Base-by-base conservation (phyloP, 139 green algal species). In the Zygnema circumcarinatum region DNA sequence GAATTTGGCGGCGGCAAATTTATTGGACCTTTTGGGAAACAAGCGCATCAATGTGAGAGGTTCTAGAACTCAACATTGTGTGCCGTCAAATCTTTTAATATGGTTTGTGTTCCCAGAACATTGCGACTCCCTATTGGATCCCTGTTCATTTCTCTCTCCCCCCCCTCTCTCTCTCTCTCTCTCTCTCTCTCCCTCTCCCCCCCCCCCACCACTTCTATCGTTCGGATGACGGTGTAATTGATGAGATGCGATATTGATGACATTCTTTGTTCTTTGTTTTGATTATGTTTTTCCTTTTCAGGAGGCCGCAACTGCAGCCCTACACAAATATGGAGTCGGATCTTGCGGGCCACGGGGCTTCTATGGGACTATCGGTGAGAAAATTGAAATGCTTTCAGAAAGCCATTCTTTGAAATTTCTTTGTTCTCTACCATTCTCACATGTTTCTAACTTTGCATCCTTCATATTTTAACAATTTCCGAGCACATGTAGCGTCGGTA, bases 301-400 rank as follows among this genome's bases (percentile, higher is more conserved):
- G 67, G 62, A 62, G 0, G 62, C 81, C 25, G 32, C 62, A 79
- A 53, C 54, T 29, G 78, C 31, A 11, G 94, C 96, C 0, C 93
- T 99, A 29, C 79, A 94, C 41, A 97, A 97, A 87, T 99, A 99
- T 81, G 97, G 97, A 7, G 94, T 98, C 7, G 97, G 97, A 21
- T 96, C 95, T 0, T 99, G 97, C 81, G 97, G 97, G 7, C 97
- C 97, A 0, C 93, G 97, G 38, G 97, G 97, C n/a, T 99, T 99
- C 84, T 99, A 99, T 76, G 97, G 97, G 33, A 99, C 97, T 33
- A 97, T 99, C 74, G 87, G 87, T 91, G 47, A 35, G 84, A 74
- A 40, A 20, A 11, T n/a, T n/a, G n/a, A n/a, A n/a, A n/a, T n/a
- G n/a, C n/a, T n/a, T n/a, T n/a, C n/a, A 72, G 56, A n/a, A 29